phyloP scores from a whole-genome alignment of 306 rosid species.

The Malus sieversii region DNA sequence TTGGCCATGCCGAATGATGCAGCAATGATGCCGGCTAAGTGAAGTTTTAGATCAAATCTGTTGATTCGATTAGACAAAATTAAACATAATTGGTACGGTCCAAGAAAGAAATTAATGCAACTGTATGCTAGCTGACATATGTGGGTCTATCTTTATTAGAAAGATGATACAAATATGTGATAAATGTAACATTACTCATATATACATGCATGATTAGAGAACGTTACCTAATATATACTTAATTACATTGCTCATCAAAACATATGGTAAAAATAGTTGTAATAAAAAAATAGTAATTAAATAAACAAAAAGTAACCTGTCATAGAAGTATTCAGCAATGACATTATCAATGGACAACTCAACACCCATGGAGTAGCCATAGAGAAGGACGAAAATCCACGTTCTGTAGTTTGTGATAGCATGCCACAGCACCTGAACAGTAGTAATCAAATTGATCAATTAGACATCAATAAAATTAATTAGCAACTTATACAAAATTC shows the following conservation, averaged over 20 bases:
- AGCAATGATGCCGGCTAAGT: conserved; percentile 78
- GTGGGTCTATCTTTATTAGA: too few relatives aligned
- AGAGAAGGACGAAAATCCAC: conserved; percentile 77
- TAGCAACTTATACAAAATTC: neutral
- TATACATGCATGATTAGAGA: too few relatives aligned
- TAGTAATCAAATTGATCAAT: neutral
- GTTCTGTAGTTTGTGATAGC: conserved; percentile 84
- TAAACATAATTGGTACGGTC: neutral
- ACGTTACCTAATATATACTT: too few relatives aligned
- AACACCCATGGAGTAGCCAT: conserved; percentile 93
- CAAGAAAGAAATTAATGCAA: neutral
- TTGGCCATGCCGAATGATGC: conserved; percentile 95
- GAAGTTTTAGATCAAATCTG: conserved; percentile 62
- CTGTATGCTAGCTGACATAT: too few relatives aligned
- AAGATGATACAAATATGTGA: too few relatives aligned
- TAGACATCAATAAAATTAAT: neutral
- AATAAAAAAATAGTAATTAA: neutral
- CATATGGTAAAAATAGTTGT: neutral
- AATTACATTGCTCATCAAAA: neutral
- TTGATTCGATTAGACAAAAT: neutral
- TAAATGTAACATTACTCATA: too few relatives aligned
- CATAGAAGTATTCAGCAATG: conserved; percentile 79
- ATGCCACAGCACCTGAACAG: conserved; percentile 62
- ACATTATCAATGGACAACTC: conserved; percentile 83
- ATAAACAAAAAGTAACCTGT: conserved; percentile 37